Conservation (phyloP, 2,329 filamentous ascomycete species). For the Mycosphaerella sp. region DNA sequence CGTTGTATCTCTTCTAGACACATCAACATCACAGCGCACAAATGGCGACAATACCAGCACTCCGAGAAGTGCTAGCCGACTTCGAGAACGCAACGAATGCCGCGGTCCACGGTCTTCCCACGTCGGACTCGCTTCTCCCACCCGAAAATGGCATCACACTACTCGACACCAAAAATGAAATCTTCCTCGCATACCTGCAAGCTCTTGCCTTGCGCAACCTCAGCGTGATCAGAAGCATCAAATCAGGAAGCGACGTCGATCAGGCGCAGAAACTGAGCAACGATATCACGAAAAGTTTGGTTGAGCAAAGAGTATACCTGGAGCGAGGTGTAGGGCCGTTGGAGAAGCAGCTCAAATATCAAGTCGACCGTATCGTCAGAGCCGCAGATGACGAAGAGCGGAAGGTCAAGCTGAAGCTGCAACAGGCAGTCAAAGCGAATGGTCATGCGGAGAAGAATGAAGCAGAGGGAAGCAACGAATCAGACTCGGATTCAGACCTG, state of each 20-base stretch:
- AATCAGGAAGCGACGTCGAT: constrained; percentile 34
- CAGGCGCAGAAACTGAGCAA: constrained; percentile 48
- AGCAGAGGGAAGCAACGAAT: constrained; percentile 26
- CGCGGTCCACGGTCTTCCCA: constrained; percentile 46
- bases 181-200: constrained; percentile 93
- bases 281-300: constrained; percentile 74
- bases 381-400: constrained; percentile 70
- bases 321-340: constrained; percentile 88
- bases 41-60: constrained; percentile 28
- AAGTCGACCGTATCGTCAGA: constrained; percentile 89
- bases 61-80: constrained; percentile 37
- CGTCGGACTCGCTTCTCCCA: constrained; percentile 58
- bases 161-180: constrained; percentile 90
- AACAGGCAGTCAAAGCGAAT: constrained; percentile 24
- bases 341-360: constrained; percentile 86
- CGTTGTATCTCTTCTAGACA: not conserved
- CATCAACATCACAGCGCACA: not conserved
- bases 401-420: constrained; percentile 34
- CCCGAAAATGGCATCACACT: constrained; percentile 85
- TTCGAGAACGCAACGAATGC: constrained; percentile 59
- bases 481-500: constrained; percentile 33
- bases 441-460: constrained; percentile 9
- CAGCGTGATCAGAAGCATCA: constrained; percentile 34
- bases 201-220: constrained; percentile 72
- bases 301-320: constrained; percentile 83